phyloP scores from a whole-genome alignment of 2,329 filamentous ascomycete species.

The Pseudohalonectria lignicola region DNA sequence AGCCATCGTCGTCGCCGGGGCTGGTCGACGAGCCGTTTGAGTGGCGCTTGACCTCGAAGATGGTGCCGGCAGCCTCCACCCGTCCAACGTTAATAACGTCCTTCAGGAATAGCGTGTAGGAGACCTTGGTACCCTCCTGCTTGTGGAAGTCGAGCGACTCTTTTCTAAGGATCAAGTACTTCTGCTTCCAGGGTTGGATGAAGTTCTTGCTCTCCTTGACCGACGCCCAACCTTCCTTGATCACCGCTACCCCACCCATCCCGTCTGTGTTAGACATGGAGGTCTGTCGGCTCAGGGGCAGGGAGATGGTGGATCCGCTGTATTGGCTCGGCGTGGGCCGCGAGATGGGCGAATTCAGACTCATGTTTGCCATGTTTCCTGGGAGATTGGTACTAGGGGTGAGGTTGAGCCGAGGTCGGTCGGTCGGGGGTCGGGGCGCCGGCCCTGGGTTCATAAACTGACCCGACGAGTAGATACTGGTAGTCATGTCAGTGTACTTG shows the following conservation, averaged over 20 bases:
- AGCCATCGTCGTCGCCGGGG: slow-evolving; percentile 67
- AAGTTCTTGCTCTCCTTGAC: slow-evolving; percentile 88
- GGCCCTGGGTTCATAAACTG: slow-evolving; percentile 96
- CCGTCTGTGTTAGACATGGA: slow-evolving; percentile 45
- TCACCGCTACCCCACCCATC: slow-evolving; percentile 57
- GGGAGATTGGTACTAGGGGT: slow-evolving; percentile 66
- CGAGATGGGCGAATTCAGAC: slow-evolving; percentile 55
- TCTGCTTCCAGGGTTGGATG: slow-evolving; percentile 79
- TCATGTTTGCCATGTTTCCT: slow-evolving; percentile 71
- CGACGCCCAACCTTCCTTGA: slow-evolving; percentile 73
- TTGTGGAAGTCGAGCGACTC: slow-evolving; percentile 93
- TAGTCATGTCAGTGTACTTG: not conserved
- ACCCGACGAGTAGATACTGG: slow-evolving; percentile 45
- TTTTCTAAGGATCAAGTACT: slow-evolving; percentile 84
- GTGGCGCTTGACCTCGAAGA: slow-evolving; percentile 83
- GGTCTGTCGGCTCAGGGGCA: slow-evolving; percentile 54
- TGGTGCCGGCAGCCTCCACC: slow-evolving; percentile 82
- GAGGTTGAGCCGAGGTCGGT: slow-evolving; percentile 70
- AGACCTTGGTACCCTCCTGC: slow-evolving; percentile 74
- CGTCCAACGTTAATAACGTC: slow-evolving; percentile 85
- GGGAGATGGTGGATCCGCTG: slow-evolving; percentile 60
- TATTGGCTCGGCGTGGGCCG: slow-evolving; percentile 51
- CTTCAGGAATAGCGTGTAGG: slow-evolving; percentile 74
- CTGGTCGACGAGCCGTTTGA: slow-evolving; percentile 58
- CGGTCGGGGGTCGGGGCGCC: slow-evolving; percentile 78